phyloP scores from a whole-genome alignment of 306 rosid species.

The Lathyrus aphaca region DNA sequence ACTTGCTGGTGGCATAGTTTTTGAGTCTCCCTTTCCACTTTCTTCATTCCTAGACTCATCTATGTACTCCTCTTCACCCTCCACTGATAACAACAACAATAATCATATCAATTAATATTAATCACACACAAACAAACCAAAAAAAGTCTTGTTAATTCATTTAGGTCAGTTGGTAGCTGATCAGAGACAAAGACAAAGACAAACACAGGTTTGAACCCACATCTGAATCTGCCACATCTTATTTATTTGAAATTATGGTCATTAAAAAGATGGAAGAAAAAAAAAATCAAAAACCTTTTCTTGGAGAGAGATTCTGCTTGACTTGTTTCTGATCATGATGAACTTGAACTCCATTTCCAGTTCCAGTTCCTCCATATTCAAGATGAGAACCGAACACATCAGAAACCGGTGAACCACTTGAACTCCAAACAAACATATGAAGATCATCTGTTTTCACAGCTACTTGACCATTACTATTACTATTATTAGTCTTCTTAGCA shows the following conservation, averaged over 20 bases:
- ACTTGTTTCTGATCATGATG: constrained; percentile 64
- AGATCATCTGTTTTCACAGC: constrained; percentile 59
- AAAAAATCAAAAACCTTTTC: constrained; percentile 54
- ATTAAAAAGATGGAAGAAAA: too few relatives aligned
- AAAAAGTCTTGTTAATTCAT: too few relatives aligned
- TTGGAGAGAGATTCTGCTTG: constrained; percentile 65
- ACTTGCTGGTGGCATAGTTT: constrained; percentile 80
- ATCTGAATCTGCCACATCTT: too few relatives aligned
- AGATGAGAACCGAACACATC: constrained; percentile 70
- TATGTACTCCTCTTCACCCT: constrained; percentile 64
- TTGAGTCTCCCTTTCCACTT: constrained; percentile 41
- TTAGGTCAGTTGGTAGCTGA: too few relatives aligned
- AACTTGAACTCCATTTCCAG: neutral
- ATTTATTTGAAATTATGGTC: too few relatives aligned
- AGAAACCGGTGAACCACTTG: constrained; percentile 80
- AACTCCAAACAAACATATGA: constrained; percentile 93
- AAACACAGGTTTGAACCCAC: too few relatives aligned
- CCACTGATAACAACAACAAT: constrained; percentile 45
- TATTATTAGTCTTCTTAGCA: constrained; percentile 32
- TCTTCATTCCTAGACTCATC: constrained; percentile 55
- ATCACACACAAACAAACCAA: neutral
- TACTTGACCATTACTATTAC: constrained; percentile 58
- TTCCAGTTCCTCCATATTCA: constrained; percentile 48
- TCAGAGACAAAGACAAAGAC: too few relatives aligned
- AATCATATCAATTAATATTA: neutral